These are phyloP conservation scores for Huntiella abstrusa DNA, from an alignment of 2,329 filamentous ascomycete genomes.

Conservation along the genomic window DNA sequence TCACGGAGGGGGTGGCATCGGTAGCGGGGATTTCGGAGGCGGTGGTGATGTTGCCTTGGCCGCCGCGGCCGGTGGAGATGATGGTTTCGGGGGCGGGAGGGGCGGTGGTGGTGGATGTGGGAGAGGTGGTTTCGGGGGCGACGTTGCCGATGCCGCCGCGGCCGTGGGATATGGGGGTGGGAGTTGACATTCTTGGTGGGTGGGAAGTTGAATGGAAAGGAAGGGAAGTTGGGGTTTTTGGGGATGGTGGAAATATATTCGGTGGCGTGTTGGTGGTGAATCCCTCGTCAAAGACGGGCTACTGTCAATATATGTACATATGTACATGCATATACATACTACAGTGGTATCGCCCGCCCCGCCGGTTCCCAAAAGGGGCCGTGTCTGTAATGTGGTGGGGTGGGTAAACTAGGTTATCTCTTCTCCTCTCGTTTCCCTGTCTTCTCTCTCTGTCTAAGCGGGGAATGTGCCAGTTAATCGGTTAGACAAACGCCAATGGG, in stretches of 20 bases:
- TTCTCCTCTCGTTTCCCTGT: too few species aligned
- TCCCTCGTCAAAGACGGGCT: too few species aligned
- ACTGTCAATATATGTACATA: too few species aligned
- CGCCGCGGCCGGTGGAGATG: conserved; percentile 41
- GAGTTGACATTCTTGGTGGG: conserved; percentile 20
- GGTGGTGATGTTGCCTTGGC: conserved; percentile 40
- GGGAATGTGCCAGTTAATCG: too few species aligned
- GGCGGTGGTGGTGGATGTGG: conserved; percentile 35
- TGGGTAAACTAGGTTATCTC: too few species aligned
- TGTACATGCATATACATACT: too few species aligned
- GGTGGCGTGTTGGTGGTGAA: not conserved
- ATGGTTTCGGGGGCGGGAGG: conserved; percentile 21
- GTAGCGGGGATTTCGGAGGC: conserved; percentile 26
- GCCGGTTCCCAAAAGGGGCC: too few species aligned
- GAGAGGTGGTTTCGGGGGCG: conserved; percentile 23
- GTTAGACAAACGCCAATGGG: too few species aligned
- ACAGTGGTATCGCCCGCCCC: too few species aligned
- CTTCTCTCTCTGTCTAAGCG: too few species aligned
- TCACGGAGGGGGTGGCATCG: conserved; percentile 33
- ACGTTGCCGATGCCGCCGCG: conserved; percentile 45
- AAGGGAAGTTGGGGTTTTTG: not conserved
- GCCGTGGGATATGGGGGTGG: conserved; percentile 37
- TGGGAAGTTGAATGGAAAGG: conserved; percentile 2
- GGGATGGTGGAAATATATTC: not conserved
- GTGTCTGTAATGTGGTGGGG: too few species aligned